Evolutionary conservation across 2,329 filamentous ascomycete species (phyloP), one percentile per base, ranked within the genome.

Genomic region (Tolypocladium paradoxum): DNA sequence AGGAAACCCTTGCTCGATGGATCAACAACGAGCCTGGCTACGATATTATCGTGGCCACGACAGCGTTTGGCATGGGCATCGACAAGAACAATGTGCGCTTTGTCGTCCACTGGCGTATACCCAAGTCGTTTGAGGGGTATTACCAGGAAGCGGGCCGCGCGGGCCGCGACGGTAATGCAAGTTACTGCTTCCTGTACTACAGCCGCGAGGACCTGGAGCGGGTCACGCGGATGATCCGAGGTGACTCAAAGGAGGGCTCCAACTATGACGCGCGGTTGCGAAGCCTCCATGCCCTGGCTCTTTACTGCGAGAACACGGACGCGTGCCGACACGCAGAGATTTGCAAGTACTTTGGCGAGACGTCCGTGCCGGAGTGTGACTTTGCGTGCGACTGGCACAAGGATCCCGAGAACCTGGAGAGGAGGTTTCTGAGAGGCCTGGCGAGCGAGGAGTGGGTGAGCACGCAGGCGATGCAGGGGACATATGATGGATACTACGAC

Each of bases 41-140:
- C 70, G 90, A 93, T 66, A 83, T 97, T 49, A 92, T 97, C 56
- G 90, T 96, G 31, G 92, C 92, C 2, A 97, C 92, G 0, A 97
- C 90, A 1, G 92, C 92, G 0, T 97, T 97, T 63, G 92, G 92
- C 2, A 97, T 97, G 92, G 92, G 92, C 29, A 96, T 97, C 58
- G 91, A 97, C 69, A 96, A 96, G 68, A 84, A 93, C 51, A 87
- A 95, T 61, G 92, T 97, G 12, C 87, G 92, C 3, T 96, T 96
- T 62, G 91, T 97, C 1, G 84, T 93, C 2, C 92, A 97, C 69
- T 97, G 92, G 90, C 87, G 90, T 55, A 78, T 96, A 11, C 89
- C 92, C 11, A 95, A 95, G 65, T 93, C 87, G 3, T 96, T 97
- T 65, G 92, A 97, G 67, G 90, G 91, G 1, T 96, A 93, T 65